Conservation (phyloP, 345 rosid genomes). For the Murraya paniculata region DNA sequence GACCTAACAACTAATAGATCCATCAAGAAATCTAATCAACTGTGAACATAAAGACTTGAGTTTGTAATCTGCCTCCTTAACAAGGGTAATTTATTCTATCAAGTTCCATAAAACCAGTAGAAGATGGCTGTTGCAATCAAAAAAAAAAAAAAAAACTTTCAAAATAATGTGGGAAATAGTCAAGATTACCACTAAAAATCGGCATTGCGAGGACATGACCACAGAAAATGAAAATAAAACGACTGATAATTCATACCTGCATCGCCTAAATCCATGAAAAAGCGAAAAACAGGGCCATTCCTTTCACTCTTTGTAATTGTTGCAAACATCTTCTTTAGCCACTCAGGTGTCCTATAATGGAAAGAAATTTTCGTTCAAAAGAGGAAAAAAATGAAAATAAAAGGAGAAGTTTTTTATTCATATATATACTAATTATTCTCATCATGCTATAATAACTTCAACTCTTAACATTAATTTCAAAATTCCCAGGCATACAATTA, state of each 20-base stretch:
- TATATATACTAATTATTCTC: background rate
- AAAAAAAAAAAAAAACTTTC: background rate
- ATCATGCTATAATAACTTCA: background rate
- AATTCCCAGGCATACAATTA: background rate
- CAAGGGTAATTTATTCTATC: background rate
- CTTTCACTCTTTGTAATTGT: conserved; percentile 77
- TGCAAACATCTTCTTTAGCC: conserved; percentile 89
- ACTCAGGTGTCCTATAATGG: conserved; percentile 65
- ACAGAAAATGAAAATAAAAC: too few relatives aligned
- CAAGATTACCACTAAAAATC: background rate
- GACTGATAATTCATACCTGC: conserved; percentile 51
- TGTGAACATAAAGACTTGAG: background rate
- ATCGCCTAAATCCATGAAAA: conserved; percentile 94
- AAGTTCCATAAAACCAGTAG: background rate
- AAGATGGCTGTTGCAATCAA: background rate
- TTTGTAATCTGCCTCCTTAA: background rate
- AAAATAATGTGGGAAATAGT: background rate
- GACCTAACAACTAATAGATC: background rate
- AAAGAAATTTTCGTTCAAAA: too few relatives aligned
- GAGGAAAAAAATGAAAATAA: background rate
- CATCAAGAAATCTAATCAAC: background rate
- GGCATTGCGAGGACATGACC: background rate
- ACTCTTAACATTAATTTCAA: background rate
- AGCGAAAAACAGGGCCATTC: conserved; percentile 86
- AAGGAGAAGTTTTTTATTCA: too few relatives aligned